Conservation (phyloP, 257 asterid genomes). For the Ocimum tenuiflorum region DNA sequence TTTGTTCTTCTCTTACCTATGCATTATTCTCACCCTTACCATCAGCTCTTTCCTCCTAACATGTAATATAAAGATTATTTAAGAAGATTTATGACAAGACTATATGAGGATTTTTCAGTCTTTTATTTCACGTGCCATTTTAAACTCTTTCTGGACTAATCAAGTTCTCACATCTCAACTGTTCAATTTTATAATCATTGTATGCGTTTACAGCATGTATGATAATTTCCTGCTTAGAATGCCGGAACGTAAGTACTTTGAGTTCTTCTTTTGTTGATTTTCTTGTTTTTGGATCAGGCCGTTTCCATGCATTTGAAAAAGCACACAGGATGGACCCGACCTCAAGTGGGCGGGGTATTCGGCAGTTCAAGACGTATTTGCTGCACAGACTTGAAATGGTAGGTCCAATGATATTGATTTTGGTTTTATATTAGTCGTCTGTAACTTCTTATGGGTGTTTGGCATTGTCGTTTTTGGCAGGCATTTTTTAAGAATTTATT, state of each 20-base stretch:
- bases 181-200: background rate
- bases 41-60: background rate
- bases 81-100: background rate
- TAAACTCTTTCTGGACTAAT: background rate
- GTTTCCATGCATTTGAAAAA: conserved; percentile 92
- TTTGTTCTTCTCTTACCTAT: background rate
- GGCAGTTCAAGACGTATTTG: conserved; percentile 91
- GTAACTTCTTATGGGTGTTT: background rate
- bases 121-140: background rate
- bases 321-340: conserved; percentile 82
- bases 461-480: background rate
- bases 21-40: background rate
- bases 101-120: background rate
- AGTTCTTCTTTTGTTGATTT: conserved; percentile 5
- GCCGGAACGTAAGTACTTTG: background rate
- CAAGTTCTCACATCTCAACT: background rate
- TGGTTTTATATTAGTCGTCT: conserved; percentile 9
- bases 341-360: conserved; percentile 91
- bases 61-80: background rate
- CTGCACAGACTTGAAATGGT: conserved; percentile 80
- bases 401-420: conserved; percentile 21
- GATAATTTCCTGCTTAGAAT: background rate
- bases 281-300: conserved; percentile 47
- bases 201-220: background rate
- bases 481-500: conserved; percentile 6